Base-by-base conservation (phyloP, 495 filamentous ascomycete species). In the Aspergillus sparsus region DNA sequence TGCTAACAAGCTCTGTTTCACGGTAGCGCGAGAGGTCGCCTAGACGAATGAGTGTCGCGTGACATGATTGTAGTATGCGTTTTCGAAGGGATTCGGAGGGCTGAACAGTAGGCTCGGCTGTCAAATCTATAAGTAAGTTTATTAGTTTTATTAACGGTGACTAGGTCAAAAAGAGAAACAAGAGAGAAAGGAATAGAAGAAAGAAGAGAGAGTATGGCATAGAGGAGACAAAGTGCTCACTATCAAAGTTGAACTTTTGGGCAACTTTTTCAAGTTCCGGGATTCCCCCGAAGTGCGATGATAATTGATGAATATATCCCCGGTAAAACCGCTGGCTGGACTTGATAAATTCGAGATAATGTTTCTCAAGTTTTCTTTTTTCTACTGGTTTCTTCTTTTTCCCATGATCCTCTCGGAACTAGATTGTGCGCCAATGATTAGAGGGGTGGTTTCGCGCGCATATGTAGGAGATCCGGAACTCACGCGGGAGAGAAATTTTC, bases 11-110 rank as follows among this genome's bases (percentile, higher is more conserved):
- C 69, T 89, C 83, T 31, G 85, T 85, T 68, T 92, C 91, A 47
- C 95, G 88, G 70, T 97, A 98, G 62, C 94, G 86, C 36, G 91
- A 92, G 33, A 98, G 82, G 68, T 98, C 94, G 46, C 94, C 94
- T 9, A 98, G 84, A 55, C 85, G 88, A 47, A 97, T 87, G 33
- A 98, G 81, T 8, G 89, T 89, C 52, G 85, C 84, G 75, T 97
- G 88, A 73, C 92, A 97, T 12, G 90, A 93, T 54, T 76, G 70
- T 7, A 91, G 81, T 54, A 93, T 82, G 37, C 80, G 72, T 12
- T 78, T 65, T 41, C 83, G 80, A 41, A 88, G 65, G 6, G 82
- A 68, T 15, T 80, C 69, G 7, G 83, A 73, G 4, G 77, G 70
- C 32, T 76, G 66, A 41, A 78, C 42, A 13, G 75, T 72, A 54